Base-by-base conservation (phyloP, 495 filamentous ascomycete genomes). In the Rusavskia elegans region DNA sequence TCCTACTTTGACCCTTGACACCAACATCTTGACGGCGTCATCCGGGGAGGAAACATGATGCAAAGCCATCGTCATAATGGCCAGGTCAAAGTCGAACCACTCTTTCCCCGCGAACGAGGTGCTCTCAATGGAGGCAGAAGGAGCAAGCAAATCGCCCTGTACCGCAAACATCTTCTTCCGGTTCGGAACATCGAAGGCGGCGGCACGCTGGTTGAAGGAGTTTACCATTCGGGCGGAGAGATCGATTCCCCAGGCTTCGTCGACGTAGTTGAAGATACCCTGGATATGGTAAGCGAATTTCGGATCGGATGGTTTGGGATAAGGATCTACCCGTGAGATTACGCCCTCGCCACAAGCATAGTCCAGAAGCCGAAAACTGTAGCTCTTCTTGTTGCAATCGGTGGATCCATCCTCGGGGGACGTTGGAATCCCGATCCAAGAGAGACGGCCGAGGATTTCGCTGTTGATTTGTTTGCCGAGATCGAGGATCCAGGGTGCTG, bases 331-430 rank as follows among this genome's bases (percentile, higher is more conserved):
- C 10, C 44, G 44, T 23, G 44, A 46, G 14, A 85, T 68, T 54
- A 70, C 51, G 3, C 84, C 84, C 21, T 81, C 77, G 2, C 84
- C 84, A 55, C 81, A 85, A 36, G 84, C 84, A 65, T 87, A 89
- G 55, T 89, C 84, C 13, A 89, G 65, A 48, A 86, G 59, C 32
- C 73, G 70, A 41, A 84, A 67, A 23, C 3, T 23, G n/a, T 21
- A 17, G 2, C 3, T 42, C 14, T 17, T 21, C 10, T 42, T 17
- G 8, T 42, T 14, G n/a, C 20, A 21, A 14, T 11, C n/a, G 7
- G n/a, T 21, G 8, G 39, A 42, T 0, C 4, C 39, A 16, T 23
- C 23, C 21, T 17, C 19, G 16, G 20, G 20, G 14, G 14, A 23
- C 7, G 19, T 16, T 7, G 44, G 19, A 6, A 46, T 46, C 8